Evolutionary conservation across 2,329 filamentous ascomycete genomes (phyloP), one percentile per base, ranked within the genome.

Genomic region (Xylariaceae sp.): DNA sequence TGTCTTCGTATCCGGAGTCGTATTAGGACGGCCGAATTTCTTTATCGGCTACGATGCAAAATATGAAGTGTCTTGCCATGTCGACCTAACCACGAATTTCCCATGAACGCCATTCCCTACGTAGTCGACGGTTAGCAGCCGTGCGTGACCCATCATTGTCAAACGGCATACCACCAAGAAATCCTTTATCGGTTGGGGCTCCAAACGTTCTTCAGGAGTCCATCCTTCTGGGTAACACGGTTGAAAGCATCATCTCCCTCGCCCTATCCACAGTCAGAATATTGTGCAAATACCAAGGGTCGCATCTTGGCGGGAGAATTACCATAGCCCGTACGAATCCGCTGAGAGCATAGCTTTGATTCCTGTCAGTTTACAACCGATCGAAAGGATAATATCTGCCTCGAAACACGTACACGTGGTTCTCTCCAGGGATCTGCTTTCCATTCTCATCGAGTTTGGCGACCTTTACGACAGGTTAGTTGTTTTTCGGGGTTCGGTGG

Each of bases 371-470:
- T 19, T 30, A 39, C 19, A 5, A 19, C 18, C 22, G 37, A 39
- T 42, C 30, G 6, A 8, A 37, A 2, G 16, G 13, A 12, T 22
- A 15, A 12, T n/a, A 1, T 34, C 32, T 10, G 32, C 19, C 29
- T 15, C 5, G 5, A 29, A 12, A n/a, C 30, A 43, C 55, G 36
- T 58, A 58, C 54, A 58, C 53, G n/a, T 60, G 58, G 58, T 60
- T 58, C 48, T 59, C 58, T 45, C 47, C 51, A 67, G 89, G 90
- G 80, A 85, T 72, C 66, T 92, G 91, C 70, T 92, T 89, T 75
- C 94, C 94, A 81, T 92, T 95, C 87, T 99, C 94, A 78, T 97
- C 92, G 70, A 99, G 94, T 83, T 96, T 97, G 77, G 87, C 92
- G 74, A 99, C 56, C 56, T 58, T 44, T 56, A 51, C 8, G 21